Percentiles rank a stretch among this genome's conserved stretches.
phyloP scores from a whole-genome alignment of 148 eudicot genomes.

The Rhododendron henanense region DNA sequence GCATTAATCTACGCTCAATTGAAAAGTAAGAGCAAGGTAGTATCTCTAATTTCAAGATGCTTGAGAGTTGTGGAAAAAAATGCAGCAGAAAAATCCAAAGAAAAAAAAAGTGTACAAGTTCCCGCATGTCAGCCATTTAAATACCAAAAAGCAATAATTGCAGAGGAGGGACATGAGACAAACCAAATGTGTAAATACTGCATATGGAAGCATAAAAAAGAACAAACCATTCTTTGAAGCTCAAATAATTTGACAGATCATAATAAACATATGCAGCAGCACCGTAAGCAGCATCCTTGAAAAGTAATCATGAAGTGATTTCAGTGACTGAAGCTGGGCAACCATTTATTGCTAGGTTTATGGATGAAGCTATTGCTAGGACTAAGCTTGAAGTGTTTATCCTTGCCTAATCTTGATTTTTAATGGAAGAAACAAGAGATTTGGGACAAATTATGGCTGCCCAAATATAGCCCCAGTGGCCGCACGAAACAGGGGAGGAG shows the following conservation, averaged over 20 bases:
- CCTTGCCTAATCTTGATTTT: no score
- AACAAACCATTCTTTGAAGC: slow-evolving; percentile 90
- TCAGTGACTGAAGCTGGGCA: slow-evolving; percentile 80
- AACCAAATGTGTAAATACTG: background rate
- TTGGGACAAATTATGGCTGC: no score
- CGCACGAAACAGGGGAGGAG: no score
- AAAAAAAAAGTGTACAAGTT: background rate
- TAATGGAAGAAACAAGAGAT: no score
- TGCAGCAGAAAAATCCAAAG: background rate
- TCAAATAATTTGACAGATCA: slow-evolving; percentile 93
- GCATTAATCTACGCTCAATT: background rate
- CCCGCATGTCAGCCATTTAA: background rate
- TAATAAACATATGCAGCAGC: slow-evolving; percentile 97
- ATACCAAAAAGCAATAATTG: slow-evolving; percentile 6
- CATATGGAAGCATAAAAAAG: slow-evolving; percentile 2
- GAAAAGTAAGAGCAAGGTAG: background rate
- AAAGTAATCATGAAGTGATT: slow-evolving; percentile 77
- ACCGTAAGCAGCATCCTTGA: slow-evolving; percentile 98
- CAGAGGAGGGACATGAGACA: background rate
- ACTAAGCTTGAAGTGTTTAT: no score
- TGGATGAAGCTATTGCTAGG: no score
- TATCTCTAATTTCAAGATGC: background rate
- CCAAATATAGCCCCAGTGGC: no score
- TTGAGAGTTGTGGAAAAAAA: background rate
- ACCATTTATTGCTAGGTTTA: slow-evolving; percentile 56